Conservation (phyloP, 2,329 filamentous ascomycete genomes). For the Aspergillus calidoustus region DNA sequence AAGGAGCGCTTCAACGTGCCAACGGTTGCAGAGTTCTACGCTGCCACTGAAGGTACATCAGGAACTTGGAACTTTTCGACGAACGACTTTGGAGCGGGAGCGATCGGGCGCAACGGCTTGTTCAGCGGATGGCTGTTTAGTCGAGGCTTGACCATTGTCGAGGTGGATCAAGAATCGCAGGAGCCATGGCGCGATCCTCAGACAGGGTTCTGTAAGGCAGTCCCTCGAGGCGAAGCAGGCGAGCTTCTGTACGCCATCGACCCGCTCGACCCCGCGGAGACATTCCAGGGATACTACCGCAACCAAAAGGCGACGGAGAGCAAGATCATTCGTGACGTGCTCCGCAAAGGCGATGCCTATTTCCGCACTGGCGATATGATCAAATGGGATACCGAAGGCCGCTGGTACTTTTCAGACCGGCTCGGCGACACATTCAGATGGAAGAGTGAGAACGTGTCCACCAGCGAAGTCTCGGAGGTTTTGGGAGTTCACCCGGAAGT, state of each 20-base stretch:
- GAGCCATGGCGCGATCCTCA: conserved; percentile 67
- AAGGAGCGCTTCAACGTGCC: conserved; percentile 79
- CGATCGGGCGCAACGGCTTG: conserved; percentile 73
- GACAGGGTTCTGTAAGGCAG: conserved; percentile 70
- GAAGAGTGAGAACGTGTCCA: conserved; percentile 82
- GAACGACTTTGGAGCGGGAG: conserved; percentile 75
- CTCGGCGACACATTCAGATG: conserved; percentile 60
- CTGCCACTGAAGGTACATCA: conserved; percentile 72
- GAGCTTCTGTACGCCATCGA: conserved; percentile 78
- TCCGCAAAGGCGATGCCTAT: conserved; percentile 76
- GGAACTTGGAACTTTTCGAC: conserved; percentile 73
- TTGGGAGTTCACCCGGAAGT: conserved; percentile 70
- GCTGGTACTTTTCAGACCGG: conserved; percentile 76
- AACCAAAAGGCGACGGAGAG: conserved; percentile 71
- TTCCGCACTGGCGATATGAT: conserved; percentile 86
- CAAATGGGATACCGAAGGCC: conserved; percentile 70
- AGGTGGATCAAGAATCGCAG: conserved; percentile 73
- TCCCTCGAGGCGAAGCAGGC: conserved; percentile 66
- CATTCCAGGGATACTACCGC: conserved; percentile 82
- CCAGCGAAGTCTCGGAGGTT: conserved; percentile 77
- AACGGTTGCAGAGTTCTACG: conserved; percentile 79
- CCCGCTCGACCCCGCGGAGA: conserved; percentile 62
- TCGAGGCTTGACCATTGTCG: conserved; percentile 61
- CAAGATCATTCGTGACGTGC: conserved; percentile 76
- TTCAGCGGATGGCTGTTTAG: conserved; percentile 63